Percentiles rank a stretch among this genome's conserved stretches.
These are phyloP conservation scores for Oropetium thomaeum DNA, from an alignment of 176 grass and related monocot species.

Conservation along the genomic window DNA sequence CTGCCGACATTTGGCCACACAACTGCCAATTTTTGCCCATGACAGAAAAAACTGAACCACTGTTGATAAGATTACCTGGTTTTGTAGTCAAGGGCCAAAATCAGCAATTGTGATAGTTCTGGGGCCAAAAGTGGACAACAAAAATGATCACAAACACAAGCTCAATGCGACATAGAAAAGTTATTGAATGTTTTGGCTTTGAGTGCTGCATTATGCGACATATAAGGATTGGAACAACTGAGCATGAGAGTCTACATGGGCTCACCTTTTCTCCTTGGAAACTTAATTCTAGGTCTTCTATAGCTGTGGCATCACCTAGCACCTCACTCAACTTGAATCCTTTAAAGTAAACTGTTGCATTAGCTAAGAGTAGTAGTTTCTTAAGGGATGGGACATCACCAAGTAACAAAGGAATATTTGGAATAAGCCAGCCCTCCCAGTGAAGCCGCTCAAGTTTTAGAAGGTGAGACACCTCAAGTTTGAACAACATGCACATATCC, in stretches of 20 bases:
- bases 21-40: too few species aligned
- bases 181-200: too few species aligned
- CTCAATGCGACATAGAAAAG: too few species aligned
- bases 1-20: too few species aligned
- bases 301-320: background rate
- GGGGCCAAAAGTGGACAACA: too few species aligned
- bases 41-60: too few species aligned
- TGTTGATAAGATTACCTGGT: too few species aligned
- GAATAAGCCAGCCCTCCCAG: background rate
- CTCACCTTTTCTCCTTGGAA: conserved; percentile 23
- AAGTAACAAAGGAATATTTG: background rate
- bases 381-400: conserved; percentile 13
- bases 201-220: too few species aligned
- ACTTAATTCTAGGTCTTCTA: background rate
- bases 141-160: too few species aligned
- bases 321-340: conserved; percentile 9
- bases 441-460: conserved; percentile 2
- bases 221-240: background rate
- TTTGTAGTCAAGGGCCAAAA: too few species aligned
- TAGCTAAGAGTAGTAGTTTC: background rate
- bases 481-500: background rate
- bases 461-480: background rate
- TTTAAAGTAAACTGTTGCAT: background rate
- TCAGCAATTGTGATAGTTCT: too few species aligned
- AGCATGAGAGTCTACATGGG: background rate